Percentiles rank a stretch among this genome's conserved stretches.
Evolutionary conservation across 345 rosid species (phyloP).

Genomic region (Lepidium aucheri): DNA sequence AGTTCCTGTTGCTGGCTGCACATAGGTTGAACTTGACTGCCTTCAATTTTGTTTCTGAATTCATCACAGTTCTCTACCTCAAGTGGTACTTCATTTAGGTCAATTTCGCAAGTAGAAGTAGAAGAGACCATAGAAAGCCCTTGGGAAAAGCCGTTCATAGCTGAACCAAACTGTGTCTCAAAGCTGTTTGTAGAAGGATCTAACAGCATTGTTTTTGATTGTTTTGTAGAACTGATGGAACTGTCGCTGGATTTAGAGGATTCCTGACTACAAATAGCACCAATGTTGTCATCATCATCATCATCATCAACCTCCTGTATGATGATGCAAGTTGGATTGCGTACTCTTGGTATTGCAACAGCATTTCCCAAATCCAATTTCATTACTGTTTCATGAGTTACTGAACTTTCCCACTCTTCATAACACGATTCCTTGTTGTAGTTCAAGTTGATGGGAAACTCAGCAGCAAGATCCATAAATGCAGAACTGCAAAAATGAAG

Average conservation of each 20-base stretch:
- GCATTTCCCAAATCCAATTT: slow-evolving; percentile 34
- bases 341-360: slow-evolving; percentile 21
- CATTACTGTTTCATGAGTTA: slow-evolving; percentile 28
- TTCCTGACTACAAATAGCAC: slow-evolving; percentile 37
- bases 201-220: slow-evolving; percentile 17
- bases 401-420: slow-evolving; percentile 35
- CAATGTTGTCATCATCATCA: slow-evolving; percentile 29
- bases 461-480: slow-evolving; percentile 76
- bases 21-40: slow-evolving; percentile 16
- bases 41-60: slow-evolving; percentile 24
- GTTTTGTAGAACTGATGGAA: slow-evolving; percentile 14
- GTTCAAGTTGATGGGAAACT: slow-evolving; percentile 42
- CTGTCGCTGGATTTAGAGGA: slow-evolving; percentile 22
- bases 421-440: slow-evolving; percentile 17
- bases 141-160: neutral
- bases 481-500: slow-evolving; percentile 53
- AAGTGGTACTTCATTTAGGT: slow-evolving; percentile 10
- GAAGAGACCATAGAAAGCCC: slow-evolving; percentile 10
- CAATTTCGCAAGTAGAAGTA: neutral
- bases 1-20: slow-evolving; percentile 17
- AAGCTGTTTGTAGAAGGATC: slow-evolving; percentile 16
- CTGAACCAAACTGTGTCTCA: slow-evolving; percentile 16
- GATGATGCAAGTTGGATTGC: slow-evolving; percentile 41
- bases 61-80: slow-evolving; percentile 26
- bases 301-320: slow-evolving; percentile 29